Conservation (phyloP, 345 rosid species). For the Schrenkiella parvula region DNA sequence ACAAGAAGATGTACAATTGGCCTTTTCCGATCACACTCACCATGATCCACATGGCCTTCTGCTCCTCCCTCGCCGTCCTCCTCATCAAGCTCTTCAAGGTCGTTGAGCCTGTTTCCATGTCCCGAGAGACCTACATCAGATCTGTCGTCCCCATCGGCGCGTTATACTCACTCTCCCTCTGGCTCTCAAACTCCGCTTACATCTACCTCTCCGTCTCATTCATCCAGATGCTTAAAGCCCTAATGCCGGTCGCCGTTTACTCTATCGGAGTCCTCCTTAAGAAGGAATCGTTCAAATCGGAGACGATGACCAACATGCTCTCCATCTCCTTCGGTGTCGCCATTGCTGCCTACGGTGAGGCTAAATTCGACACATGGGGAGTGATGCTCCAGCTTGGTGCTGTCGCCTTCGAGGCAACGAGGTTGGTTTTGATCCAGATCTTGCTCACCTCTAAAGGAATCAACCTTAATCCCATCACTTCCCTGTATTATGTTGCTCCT, state of each 20-base stretch:
- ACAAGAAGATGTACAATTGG: constrained; percentile 97
- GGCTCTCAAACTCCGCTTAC: constrained; percentile 98
- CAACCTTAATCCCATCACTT: constrained; percentile 77
- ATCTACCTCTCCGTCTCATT: constrained; percentile 93
- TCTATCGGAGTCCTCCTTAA: constrained; percentile 78
- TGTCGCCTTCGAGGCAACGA: constrained; percentile 86
- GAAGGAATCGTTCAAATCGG: constrained; percentile 60
- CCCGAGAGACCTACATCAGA: constrained; percentile 67
- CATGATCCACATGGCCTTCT: constrained; percentile 98
- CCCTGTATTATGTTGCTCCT: constrained; percentile 81
- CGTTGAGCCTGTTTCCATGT: constrained; percentile 89
- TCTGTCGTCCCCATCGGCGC: constrained; percentile 97
- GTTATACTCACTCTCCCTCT: constrained; percentile 75
- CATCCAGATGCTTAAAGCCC: constrained; percentile 95
- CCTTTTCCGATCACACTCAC: constrained; percentile 95
- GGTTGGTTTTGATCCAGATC: constrained; percentile 89
- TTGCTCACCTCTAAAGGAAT: constrained; percentile 85
- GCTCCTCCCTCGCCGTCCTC: constrained; percentile 77
- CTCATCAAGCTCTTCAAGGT: constrained; percentile 86
- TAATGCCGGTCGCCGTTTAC: constrained; percentile 97
- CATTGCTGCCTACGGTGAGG: constrained; percentile 91
- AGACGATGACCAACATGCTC: constrained; percentile 83
- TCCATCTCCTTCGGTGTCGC: constrained; percentile 93
- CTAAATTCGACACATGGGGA: constrained; percentile 88
- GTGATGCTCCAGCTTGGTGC: constrained; percentile 87